Base-by-base conservation (phyloP, 2,329 filamentous ascomycete genomes). In the Phaeosphaeria sp. region DNA sequence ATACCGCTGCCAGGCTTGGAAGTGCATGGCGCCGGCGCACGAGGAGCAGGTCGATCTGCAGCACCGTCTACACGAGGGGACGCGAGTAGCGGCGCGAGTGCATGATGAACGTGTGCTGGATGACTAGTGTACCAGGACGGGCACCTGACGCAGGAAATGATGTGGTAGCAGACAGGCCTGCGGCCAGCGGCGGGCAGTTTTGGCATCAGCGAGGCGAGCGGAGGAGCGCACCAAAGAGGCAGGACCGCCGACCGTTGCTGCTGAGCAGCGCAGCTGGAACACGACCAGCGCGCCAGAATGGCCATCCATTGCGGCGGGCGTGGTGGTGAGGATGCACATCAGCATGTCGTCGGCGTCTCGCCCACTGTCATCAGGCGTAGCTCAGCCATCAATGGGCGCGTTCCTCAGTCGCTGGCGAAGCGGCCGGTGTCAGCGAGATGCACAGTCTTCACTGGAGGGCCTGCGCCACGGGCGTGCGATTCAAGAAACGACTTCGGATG, bases 21-120 rank as follows among this genome's bases (percentile, higher is more conserved):
- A 46, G 40, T 43, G 30, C 30, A 36, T 36, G 30, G 39, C 44
- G 48, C 46, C 59, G 61, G 56, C 33, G 57, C 50, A 58, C 59
- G 44, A 40, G 24, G 20, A 52, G 48, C 20, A 46, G 51, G 53
- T 62, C 51, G 63, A 66, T 67, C 61, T 60, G 63, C 63, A 63
- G 42, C 55, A 51, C 49, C 40, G 53, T 49, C 56, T 47, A 52
- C 27, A 18, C 8, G 27, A 25, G 7, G 27, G 22, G 51, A 45
- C 49, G 51, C 51, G 53, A 55, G 57, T 49, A 39, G 55, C 49
- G 56, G 56, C 55, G 27, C 30, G 30, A 36, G 30, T 36, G 30
- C 30, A 22, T 20, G 46, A 33, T 25, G 25, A 49, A 56, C 45
- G 50, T 47, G 48, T 55, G 47, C 27, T 20, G n/a, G 24, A 55